Evolutionary conservation across 805 yeast genomes (phyloP).

Genomic region (Millerozyma acaciae): DNA sequence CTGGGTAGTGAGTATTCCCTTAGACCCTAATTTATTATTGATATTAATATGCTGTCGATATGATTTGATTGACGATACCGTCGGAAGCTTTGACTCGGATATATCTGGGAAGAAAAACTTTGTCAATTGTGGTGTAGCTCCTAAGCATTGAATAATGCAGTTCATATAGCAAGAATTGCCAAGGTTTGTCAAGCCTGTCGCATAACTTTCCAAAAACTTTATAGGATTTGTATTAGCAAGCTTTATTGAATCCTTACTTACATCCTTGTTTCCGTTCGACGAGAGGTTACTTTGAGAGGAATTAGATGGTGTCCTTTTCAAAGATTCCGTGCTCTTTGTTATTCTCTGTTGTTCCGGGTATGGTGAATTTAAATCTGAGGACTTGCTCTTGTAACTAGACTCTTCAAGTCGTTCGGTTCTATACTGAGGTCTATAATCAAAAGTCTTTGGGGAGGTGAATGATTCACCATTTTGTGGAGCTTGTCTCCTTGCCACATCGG

Average conservation of each 20-base stretch:
- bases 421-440: not conserved
- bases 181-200: constrained; percentile 72
- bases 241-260: not conserved
- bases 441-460: not conserved
- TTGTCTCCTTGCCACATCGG: constrained; percentile 1
- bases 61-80: constrained; percentile 30
- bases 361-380: no score
- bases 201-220: constrained; percentile 32
- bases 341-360: constrained; percentile 1
- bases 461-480: not conserved
- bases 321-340: not conserved
- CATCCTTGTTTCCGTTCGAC: no score
- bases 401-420: not conserved
- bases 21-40: constrained; percentile 71
- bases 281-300: not conserved
- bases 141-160: constrained; percentile 80
- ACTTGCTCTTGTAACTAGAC: no score
- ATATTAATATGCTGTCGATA: constrained; percentile 68
- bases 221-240: constrained; percentile 6
- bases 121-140: constrained; percentile 66
- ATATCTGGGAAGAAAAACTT: constrained; percentile 49
- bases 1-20: constrained; percentile 69
- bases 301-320: not conserved
- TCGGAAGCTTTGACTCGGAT: constrained; percentile 15
- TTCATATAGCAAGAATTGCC: constrained; percentile 96